These are phyloP conservation scores for Cryptosporidium sp. DNA, from an alignment of 169 alveolate species.

Conservation along the genomic window DNA sequence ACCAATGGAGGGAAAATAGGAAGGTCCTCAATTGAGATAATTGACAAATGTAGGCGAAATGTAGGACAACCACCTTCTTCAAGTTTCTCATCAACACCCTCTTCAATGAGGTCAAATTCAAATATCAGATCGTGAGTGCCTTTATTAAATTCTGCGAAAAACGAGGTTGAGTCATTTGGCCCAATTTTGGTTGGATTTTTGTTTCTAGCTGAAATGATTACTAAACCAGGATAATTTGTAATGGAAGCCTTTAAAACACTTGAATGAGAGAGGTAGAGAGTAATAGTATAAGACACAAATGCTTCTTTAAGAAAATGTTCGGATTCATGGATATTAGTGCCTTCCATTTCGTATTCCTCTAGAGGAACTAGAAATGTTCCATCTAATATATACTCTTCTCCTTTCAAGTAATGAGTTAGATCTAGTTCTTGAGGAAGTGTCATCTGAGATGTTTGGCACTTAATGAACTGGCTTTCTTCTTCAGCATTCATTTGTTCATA, in stretches of 20 bases:
- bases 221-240: conserved; percentile 39
- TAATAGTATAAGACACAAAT: neutral
- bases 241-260: conserved; percentile 36
- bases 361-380: conserved; percentile 57
- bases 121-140: conserved; percentile 34
- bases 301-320: conserved; percentile 16
- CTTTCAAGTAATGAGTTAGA: conserved; percentile 2
- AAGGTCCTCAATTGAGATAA: conserved; percentile 14
- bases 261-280: conserved; percentile 5
- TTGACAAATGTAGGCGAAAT: conserved; percentile 38
- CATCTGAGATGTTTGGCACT: conserved; percentile 40
- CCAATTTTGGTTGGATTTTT: neutral
- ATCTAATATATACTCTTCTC: conserved; percentile 39
- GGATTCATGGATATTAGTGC: neutral
- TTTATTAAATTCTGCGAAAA: conserved; percentile 24
- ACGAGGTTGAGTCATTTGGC: conserved; percentile 11
- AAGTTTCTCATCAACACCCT: conserved; percentile 45
- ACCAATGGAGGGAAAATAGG: conserved; percentile 65
- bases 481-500: neutral
- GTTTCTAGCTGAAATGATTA: conserved; percentile 1
- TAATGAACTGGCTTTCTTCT: neutral
- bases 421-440: conserved; percentile 29
- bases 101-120: conserved; percentile 60
- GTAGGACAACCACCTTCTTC: conserved; percentile 65
- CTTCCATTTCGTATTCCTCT: conserved; percentile 23